These are phyloP conservation scores for Eimeria necatrix DNA, from an alignment of 169 alveolate species.

Conservation along the genomic window DNA sequence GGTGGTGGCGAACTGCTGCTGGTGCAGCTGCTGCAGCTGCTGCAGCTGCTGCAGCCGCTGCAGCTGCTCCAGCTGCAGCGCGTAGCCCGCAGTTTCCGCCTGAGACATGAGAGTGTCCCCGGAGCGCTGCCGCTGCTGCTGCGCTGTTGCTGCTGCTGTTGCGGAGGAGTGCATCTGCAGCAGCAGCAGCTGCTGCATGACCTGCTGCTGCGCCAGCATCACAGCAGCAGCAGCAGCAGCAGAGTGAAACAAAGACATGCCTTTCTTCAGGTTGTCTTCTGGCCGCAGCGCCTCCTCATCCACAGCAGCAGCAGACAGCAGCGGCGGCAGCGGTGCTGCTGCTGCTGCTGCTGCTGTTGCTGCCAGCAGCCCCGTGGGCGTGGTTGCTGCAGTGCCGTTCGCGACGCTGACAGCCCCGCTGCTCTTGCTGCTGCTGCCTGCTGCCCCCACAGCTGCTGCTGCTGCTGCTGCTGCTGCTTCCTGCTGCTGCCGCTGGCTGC, in stretches of 20 bases:
- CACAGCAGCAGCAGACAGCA: conserved; percentile 64
- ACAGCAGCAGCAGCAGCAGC: conserved; percentile 74
- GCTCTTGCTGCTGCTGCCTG: conserved; percentile 2
- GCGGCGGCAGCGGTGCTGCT: conserved; percentile 62
- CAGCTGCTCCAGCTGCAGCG: conserved; percentile 73
- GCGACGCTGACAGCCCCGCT: not conserved
- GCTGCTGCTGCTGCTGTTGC: conserved; percentile 59
- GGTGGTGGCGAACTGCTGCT: conserved; percentile 60
- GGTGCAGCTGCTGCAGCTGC: conserved; percentile 76
- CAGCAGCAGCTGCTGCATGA: conserved; percentile 75
- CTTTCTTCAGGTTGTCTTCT: conserved; percentile 25
- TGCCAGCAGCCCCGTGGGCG: conserved; percentile 39
- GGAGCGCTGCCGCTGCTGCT: conserved; percentile 59
- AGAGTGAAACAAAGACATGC: conserved; percentile 58
- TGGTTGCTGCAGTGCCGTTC: conserved; percentile 7
- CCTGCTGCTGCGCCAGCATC: conserved; percentile 69
- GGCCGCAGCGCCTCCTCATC: conserved; percentile 41
- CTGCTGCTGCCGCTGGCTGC: conserved; percentile 74
- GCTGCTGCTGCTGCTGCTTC: conserved; percentile 70
- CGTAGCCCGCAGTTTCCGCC: conserved; percentile 64
- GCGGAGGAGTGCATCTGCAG: conserved; percentile 66
- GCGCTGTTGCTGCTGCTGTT: conserved; percentile 66
- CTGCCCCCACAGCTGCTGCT: conserved; percentile 10
- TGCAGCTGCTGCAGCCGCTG: conserved; percentile 76
- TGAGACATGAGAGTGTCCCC: conserved; percentile 35